These are phyloP conservation scores for Lonicera japonica DNA, from an alignment of 129 eudicot genomes.

Conservation along the genomic window DNA sequence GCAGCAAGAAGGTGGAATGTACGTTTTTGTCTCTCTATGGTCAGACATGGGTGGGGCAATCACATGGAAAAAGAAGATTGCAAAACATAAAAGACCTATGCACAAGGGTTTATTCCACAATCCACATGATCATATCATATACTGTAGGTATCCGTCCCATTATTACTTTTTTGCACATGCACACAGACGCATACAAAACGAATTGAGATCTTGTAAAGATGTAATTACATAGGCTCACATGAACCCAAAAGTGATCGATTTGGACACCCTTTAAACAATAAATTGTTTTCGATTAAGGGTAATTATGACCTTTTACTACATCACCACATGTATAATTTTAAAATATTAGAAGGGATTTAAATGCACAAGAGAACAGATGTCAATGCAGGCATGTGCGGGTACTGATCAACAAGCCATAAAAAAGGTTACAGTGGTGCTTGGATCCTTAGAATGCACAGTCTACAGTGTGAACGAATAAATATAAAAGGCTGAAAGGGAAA, in stretches of 20 bases:
- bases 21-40: slow-evolving; percentile 2
- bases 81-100: slow-evolving; percentile 8
- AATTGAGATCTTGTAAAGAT: too few species aligned
- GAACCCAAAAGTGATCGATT: too few species aligned
- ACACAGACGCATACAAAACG: slow-evolving; percentile 3
- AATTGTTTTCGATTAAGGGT: background rate
- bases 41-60: slow-evolving; percentile 19
- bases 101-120: background rate
- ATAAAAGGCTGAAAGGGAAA: background rate
- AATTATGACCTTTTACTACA: background rate
- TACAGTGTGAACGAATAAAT: background rate
- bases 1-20: slow-evolving; percentile 8
- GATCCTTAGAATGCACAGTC: slow-evolving; percentile 1
- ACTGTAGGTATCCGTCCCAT: background rate
- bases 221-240: too few species aligned
- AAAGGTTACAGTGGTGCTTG: slow-evolving; percentile 7
- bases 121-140: too few species aligned
- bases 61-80: slow-evolving; percentile 21
- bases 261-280: background rate
- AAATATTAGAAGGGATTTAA: background rate
- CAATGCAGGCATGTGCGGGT: slow-evolving; percentile 6
- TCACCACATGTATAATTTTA: background rate
- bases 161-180: slow-evolving; percentile 33
- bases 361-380: too few species aligned
- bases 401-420: slow-evolving; percentile 6